Conservation (phyloP, 495 filamentous ascomycete genomes). For the Aspergillus carlsbadensis region DNA sequence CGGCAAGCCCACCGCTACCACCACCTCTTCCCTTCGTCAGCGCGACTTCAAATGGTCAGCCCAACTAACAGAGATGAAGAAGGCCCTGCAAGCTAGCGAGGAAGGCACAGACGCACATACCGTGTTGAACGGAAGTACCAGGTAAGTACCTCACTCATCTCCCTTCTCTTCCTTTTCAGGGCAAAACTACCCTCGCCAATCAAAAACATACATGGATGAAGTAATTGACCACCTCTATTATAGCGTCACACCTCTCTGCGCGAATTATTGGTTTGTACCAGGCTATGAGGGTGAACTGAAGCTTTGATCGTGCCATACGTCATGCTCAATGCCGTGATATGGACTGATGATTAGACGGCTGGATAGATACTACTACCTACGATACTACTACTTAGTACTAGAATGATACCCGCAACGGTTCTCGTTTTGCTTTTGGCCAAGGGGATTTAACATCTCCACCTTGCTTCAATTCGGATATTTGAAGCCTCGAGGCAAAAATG, state of each 20-base stretch:
- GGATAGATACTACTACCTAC: too few relatives aligned
- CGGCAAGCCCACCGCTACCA: neutral
- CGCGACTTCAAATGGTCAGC: constrained; percentile 45
- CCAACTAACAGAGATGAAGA: constrained; percentile 49
- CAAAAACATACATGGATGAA: neutral
- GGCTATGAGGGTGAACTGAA: constrained; percentile 67
- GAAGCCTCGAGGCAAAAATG: too few relatives aligned
- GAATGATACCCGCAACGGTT: constrained; percentile 30
- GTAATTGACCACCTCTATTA: constrained; percentile 11
- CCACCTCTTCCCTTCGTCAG: constrained; percentile 17
- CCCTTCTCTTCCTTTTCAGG: neutral
- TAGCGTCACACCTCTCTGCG: constrained; percentile 85
- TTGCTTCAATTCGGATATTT: too few relatives aligned
- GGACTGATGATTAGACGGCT: too few relatives aligned
- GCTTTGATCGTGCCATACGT: too few relatives aligned
- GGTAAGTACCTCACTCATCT: constrained; percentile 15
- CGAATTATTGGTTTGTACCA: constrained; percentile 88
- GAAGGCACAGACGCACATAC: constrained; percentile 94
- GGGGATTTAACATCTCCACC: too few relatives aligned
- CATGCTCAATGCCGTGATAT: too few relatives aligned
- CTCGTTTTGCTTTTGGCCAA: constrained; percentile 14
- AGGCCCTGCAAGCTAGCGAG: constrained; percentile 43
- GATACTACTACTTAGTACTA: too few relatives aligned
- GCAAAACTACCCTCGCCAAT: neutral
- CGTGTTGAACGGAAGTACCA: constrained; percentile 68